phyloP scores from a whole-genome alignment of 306 rosid genomes.

The Begonia peltatifolia region DNA sequence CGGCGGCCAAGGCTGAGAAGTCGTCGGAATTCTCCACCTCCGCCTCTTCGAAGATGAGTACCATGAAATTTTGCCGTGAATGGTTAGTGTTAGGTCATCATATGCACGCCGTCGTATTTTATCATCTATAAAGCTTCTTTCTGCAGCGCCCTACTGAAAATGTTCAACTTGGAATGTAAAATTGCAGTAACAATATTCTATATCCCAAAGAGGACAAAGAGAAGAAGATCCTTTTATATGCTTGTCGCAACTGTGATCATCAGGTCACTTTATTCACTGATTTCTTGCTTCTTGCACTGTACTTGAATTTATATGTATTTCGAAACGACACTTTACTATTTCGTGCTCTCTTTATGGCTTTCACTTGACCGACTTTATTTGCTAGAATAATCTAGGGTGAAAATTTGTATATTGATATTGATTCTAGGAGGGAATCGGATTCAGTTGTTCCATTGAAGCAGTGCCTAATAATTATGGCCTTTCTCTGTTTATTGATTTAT shows the following conservation, averaged over 20 bases:
- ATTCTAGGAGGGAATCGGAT: too few relatives aligned
- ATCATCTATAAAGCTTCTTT: background rate
- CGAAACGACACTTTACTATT: too few relatives aligned
- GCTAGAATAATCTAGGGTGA: too few relatives aligned
- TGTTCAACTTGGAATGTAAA: background rate
- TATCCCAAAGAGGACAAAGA: slow-evolving; percentile 93
- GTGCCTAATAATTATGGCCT: background rate
- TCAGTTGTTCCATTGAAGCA: too few relatives aligned
- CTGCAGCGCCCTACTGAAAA: background rate
- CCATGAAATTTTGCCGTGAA: slow-evolving; percentile 99
- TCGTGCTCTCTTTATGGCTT: too few relatives aligned
- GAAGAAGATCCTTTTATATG: slow-evolving; percentile 61
- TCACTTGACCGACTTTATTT: too few relatives aligned
- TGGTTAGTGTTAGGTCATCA: slow-evolving; percentile 28
- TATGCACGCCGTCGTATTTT: background rate
- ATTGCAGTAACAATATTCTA: slow-evolving; percentile 79
- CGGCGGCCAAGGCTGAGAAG: too few relatives aligned
- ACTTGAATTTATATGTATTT: too few relatives aligned
- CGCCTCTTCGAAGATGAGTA: slow-evolving; percentile 48
- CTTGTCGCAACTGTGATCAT: slow-evolving; percentile 96
- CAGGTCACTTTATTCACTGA: slow-evolving; percentile 32
- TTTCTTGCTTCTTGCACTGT: too few relatives aligned
- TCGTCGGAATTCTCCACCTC: background rate
- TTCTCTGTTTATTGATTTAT: background rate
- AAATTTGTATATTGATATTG: background rate